Percentiles rank a stretch among this genome's conserved stretches.
Evolutionary conservation across 2,329 filamentous ascomycete species (phyloP).

Genomic region (Gaeumannomyces sp.): DNA sequence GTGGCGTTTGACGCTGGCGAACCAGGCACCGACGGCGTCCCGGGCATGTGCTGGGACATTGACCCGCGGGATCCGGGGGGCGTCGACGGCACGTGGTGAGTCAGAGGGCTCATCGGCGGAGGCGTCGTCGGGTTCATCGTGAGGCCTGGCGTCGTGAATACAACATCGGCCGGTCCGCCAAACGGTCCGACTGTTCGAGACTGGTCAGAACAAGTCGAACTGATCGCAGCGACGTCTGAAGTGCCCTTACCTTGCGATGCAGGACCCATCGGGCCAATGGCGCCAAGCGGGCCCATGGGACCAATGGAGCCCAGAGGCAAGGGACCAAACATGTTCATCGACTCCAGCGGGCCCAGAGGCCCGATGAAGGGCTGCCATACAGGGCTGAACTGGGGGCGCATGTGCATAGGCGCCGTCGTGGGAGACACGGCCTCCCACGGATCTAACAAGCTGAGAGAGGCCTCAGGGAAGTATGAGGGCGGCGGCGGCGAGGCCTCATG

Average conservation of each 20-base stretch:
- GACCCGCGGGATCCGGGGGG: conserved; percentile 14
- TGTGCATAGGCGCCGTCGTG: conserved; percentile 12
- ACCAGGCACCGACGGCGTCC: conserved; percentile 12
- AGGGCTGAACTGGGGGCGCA: conserved; percentile 17
- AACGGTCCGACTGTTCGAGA: conserved; percentile 12
- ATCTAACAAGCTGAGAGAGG: conserved; percentile 16
- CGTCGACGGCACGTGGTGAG: conserved; percentile 13
- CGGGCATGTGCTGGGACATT: conserved; percentile 12
- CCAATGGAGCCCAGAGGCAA: conserved; percentile 8
- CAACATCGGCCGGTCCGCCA: conserved; percentile 7
- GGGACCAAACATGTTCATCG: conserved; percentile 4
- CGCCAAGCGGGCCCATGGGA: not conserved
- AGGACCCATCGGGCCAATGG: not conserved
- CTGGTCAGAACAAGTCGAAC: conserved; percentile 4
- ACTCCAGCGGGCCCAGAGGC: conserved; percentile 11
- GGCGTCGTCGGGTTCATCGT: conserved; percentile 15
- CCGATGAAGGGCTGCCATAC: conserved; percentile 18
- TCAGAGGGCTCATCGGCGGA: conserved; percentile 18
- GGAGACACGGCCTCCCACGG: conserved; percentile 14
- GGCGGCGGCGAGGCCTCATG: conserved; percentile 13
- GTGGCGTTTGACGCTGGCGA: conserved; percentile 14
- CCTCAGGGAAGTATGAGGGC: conserved; percentile 16
- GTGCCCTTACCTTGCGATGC: conserved; percentile 13
- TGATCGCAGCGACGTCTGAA: not conserved
- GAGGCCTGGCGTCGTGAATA: conserved; percentile 19